Base-by-base conservation (phyloP, 192 early-diverging fungal species). In the Entomortierella chlamydospora region DNA sequence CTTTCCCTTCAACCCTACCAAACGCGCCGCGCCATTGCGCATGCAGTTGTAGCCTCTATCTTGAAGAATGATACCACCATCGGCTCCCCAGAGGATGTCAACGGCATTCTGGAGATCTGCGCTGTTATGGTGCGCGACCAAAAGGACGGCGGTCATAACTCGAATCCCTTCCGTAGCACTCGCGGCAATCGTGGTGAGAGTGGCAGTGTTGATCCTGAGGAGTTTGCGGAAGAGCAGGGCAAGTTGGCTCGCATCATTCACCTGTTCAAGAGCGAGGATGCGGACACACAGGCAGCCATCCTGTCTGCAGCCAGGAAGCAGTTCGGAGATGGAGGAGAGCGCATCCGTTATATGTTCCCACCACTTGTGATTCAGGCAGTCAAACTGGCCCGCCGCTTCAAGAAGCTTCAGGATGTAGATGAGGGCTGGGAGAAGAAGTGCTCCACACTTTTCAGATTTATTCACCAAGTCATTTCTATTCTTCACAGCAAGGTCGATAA, bases 331-430 rank as follows among this genome's bases (percentile, higher is more conserved):
- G 95, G 98, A 62, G 97, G 95, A 43, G 90, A 95, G 64, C 91
- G 97, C 53, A 92, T 98, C 59, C 88, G 91, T 47, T 98, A 95
- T 68, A 97, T 97, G 37, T 92, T 98, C 73, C 95, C 97, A 22
- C 90, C 98, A 11, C 83, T 99, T 22, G 88, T 94, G 28, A 86
- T 91, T 58, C 85, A 86, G 17, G 84, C 89, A 52, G 82, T 95
- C n/a, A 84, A 87, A 50, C 65, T 96, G 33, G 90, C 88, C 22
- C 82, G 90, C 51, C 67, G 83, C 33, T 88, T 87, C 67, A 87
- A 86, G 72, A 41, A 58, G 28, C 59, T 84, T 4, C 82, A 86
- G 70, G 84, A 81, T 11, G 31, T 79, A 69, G 85, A 90, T 72
- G 86, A 90, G 15, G 78, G 86, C 9, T 87, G 88, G 90, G 90